Percentiles rank a stretch among this genome's conserved stretches.
These are phyloP conservation scores for Ophiocordyceps robertsii DNA, from an alignment of 2,329 filamentous ascomycete species.

Conservation along the genomic window DNA sequence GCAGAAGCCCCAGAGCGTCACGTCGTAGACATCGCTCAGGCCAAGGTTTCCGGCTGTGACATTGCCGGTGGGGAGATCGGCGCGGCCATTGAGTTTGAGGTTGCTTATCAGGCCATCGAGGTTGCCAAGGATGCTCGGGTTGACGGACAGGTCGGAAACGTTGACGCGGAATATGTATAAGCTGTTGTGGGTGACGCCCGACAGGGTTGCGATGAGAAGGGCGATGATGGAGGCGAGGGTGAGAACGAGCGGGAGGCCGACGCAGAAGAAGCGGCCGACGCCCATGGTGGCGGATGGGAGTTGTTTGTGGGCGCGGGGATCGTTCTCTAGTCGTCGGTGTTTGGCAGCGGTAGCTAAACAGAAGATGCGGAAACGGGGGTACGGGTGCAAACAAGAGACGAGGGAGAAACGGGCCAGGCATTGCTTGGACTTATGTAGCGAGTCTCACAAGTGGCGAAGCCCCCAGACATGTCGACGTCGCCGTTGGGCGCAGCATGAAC, in stretches of 20 bases:
- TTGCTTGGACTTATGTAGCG: not conserved
- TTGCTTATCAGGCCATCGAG: conserved; percentile 16
- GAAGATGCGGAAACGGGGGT: not conserved
- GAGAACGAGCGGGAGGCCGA: conserved; percentile 73
- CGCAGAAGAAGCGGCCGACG: conserved; percentile 70
- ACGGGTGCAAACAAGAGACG: not conserved
- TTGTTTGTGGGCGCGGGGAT: too few relatives aligned
- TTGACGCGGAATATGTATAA: conserved; percentile 49
- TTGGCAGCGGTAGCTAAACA: not conserved
- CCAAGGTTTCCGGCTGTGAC: conserved; percentile 44
- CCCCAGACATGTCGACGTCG: not conserved
- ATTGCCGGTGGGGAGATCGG: conserved; percentile 23
- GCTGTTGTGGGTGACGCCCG: conserved; percentile 40
- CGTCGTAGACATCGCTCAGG: conserved; percentile 64
- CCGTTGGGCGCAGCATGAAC: not conserved
- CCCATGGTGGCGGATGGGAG: conserved; percentile 28
- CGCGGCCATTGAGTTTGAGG: conserved; percentile 8
- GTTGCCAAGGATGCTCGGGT: conserved; percentile 18
- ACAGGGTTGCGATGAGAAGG: conserved; percentile 42
- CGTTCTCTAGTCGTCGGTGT: too few relatives aligned
- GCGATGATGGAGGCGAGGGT: conserved; percentile 67
- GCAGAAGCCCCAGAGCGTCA: conserved; percentile 86
- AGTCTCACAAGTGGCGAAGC: not conserved
- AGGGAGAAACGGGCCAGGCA: not conserved
- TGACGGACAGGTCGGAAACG: conserved; percentile 39